Conservation (phyloP, 2,329 filamentous ascomycete genomes). For the Colletotrichum spinosum region DNA sequence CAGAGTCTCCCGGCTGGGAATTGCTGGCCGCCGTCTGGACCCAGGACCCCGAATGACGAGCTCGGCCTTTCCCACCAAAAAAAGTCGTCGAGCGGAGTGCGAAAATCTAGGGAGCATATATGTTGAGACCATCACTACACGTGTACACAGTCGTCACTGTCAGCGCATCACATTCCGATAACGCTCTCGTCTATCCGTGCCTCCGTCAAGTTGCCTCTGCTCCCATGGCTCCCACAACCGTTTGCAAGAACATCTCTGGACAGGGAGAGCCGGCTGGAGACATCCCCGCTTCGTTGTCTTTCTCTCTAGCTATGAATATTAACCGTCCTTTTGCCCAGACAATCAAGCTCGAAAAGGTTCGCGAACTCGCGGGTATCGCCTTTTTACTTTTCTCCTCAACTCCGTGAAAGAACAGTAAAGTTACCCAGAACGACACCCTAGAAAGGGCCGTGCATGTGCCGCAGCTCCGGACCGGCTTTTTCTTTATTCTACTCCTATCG, state of each 20-base stretch:
- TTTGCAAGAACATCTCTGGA: no score
- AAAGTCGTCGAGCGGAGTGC: constrained; percentile 24
- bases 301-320: no score
- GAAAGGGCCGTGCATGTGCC: neutral
- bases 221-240: neutral
- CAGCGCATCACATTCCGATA: constrained; percentile 19
- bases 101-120: constrained; percentile 25
- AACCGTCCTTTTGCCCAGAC: no score
- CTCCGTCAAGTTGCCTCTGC: neutral
- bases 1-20: neutral
- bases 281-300: no score
- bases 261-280: no score
- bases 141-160: neutral
- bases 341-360: no score
- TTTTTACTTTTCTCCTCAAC: no score
- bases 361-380: no score
- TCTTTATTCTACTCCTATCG: constrained; percentile 5
- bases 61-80: constrained; percentile 30
- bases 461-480: constrained; percentile 5
- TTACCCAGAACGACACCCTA: no score
- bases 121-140: constrained; percentile 22
- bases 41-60: neutral
- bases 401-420: no score
- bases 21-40: no score
- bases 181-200: neutral